These are phyloP conservation scores for Trichoderma koningii DNA, from an alignment of 2,329 filamentous ascomycete species.

Conservation along the genomic window DNA sequence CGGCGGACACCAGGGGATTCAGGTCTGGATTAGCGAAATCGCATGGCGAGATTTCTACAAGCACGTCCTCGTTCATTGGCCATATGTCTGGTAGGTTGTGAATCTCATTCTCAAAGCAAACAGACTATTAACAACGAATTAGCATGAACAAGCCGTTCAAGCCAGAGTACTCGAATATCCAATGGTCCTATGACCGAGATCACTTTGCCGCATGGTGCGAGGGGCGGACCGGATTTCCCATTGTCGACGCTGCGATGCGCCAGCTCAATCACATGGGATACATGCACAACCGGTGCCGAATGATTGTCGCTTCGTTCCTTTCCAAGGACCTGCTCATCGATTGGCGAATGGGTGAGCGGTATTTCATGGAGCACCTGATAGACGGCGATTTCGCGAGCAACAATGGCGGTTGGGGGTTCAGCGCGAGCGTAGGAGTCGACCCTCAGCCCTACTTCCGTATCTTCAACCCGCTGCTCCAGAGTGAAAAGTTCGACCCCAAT, in stretches of 20 bases:
- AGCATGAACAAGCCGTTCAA: slow-evolving; percentile 69
- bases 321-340: slow-evolving; percentile 79
- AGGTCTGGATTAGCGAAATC: slow-evolving; percentile 77
- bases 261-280: slow-evolving; percentile 69
- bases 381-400: slow-evolving; percentile 82
- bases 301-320: slow-evolving; percentile 81
- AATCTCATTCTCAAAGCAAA: background rate
- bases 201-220: slow-evolving; percentile 74
- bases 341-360: slow-evolving; percentile 79
- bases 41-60: slow-evolving; percentile 90
- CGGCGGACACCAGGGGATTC: slow-evolving; percentile 64
- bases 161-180: slow-evolving; percentile 77
- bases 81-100: slow-evolving; percentile 67
- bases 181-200: slow-evolving; percentile 74
- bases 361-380: slow-evolving; percentile 79
- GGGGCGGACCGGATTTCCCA: slow-evolving; percentile 76
- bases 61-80: slow-evolving; percentile 82
- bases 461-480: slow-evolving; percentile 83
- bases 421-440: slow-evolving; percentile 72
- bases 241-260: slow-evolving; percentile 85
- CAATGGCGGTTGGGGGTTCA: slow-evolving; percentile 62
- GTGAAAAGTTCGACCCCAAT: slow-evolving; percentile 78
- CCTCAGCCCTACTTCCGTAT: slow-evolving; percentile 89
- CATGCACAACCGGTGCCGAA: slow-evolving; percentile 85
- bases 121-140: slow-evolving; percentile 10